Evolutionary conservation across 2,329 filamentous ascomycete species (phyloP).

Genomic region (Aspergillus sp.): DNA sequence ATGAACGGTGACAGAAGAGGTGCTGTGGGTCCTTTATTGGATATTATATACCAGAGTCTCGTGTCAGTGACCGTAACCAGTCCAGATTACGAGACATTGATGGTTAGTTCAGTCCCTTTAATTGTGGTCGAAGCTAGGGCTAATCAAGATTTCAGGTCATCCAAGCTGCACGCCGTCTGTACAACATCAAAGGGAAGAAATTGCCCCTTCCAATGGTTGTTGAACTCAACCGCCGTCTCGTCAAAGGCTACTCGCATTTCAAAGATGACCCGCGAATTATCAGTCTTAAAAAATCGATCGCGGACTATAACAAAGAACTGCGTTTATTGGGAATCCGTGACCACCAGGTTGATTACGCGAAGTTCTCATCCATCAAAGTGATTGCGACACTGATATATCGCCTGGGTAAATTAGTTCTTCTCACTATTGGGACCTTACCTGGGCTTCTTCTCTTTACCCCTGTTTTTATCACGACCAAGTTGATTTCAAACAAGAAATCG

Average conservation of each 20-base stretch:
- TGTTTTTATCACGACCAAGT: constrained; percentile 79
- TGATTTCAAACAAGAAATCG: constrained; percentile 79
- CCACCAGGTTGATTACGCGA: constrained; percentile 91
- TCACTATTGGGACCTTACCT: constrained; percentile 79
- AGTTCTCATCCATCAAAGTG: constrained; percentile 74
- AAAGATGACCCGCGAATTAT: constrained; percentile 86
- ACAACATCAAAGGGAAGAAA: constrained; percentile 93
- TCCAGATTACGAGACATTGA: constrained; percentile 92
- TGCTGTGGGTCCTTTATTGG: constrained; percentile 79
- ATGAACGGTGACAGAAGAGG: constrained; percentile 79
- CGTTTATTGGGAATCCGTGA: constrained; percentile 84
- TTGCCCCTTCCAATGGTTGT: constrained; percentile 88
- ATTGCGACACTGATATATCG: constrained; percentile 77
- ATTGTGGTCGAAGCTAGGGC: constrained; percentile 3
- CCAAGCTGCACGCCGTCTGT: constrained; percentile 87
- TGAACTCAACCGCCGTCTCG: constrained; percentile 86
- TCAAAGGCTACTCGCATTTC: constrained; percentile 88
- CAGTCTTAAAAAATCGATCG: constrained; percentile 70
- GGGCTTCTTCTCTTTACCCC: constrained; percentile 85
- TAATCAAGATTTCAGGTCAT: constrained; percentile 61
- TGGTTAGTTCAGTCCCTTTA: constrained; percentile 52
- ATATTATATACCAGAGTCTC: constrained; percentile 81
- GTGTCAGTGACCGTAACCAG: constrained; percentile 87
- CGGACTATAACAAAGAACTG: constrained; percentile 82
- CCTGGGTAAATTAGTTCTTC: constrained; percentile 70